Evolutionary conservation across 1,284 basidiomycete species (phyloP), one percentile per base, ranked within the genome.

Genomic region (Ustilago lituana): DNA sequence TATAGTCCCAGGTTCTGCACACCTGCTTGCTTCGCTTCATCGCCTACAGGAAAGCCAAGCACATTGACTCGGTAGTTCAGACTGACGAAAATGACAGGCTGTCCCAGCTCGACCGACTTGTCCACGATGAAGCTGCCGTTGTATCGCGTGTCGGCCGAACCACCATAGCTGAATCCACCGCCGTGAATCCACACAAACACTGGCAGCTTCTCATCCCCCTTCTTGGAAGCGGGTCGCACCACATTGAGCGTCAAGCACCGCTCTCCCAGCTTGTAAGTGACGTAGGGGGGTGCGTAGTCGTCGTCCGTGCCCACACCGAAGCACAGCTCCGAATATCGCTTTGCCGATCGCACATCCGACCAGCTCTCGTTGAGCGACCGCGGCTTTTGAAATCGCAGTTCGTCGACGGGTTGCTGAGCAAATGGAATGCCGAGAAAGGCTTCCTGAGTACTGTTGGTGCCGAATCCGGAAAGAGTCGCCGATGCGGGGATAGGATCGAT

Each of bases 351-450:
- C 3, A 49, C 36, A 1, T 47, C 59, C 11, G 31, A 5, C 59
- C 55, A 68, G 32, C 17, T 48, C n/a, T 45, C 15, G 36, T 55
- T 57, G 12, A 67, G 33, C 11, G 45, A 32, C 4, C 14, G 6
- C 1, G 69, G 60, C 5, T 50, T 27, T 0, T 10, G 9, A 26
- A 67, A 68, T 3, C 69, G 59, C 5, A 50, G 41, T 14, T 27
- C n/a, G 19, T 31, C 52, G 1, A 50, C 17, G 1, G 69, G 60
- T 14, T 67, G 59, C 17, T 61, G 52, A 14, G 69, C 52, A 19
- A 51, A 68, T 1, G 69, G 69, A 15, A 72, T 68, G 38, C 69
- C 69, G 14, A 72, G 45, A 39, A 72, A 72, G 5, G 44, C 47
- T 15, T 66, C 44, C 37, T 57, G 53, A 0, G 56, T 37, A 11